Percentiles rank a stretch among this genome's conserved stretches.
Evolutionary conservation across 2,329 filamentous ascomycete genomes (phyloP).

Genomic region (Talaromyces verruculosus): DNA sequence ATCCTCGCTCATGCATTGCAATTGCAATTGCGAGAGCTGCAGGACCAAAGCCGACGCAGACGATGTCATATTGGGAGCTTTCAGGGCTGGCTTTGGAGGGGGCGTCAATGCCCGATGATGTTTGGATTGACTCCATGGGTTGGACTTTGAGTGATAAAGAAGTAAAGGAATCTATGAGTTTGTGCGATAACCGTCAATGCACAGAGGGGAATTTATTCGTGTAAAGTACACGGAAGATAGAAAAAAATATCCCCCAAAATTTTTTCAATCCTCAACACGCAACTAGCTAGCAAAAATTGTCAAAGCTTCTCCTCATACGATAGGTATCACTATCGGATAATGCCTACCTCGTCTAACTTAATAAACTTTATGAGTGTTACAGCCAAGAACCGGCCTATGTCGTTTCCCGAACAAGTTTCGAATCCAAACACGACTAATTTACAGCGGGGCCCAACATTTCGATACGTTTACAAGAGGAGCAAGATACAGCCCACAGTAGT

Average conservation of each 20-base stretch:
- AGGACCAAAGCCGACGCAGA: constrained; percentile 20
- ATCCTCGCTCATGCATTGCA: constrained; percentile 20
- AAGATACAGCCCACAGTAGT: background rate
- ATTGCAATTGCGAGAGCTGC: constrained; percentile 22
- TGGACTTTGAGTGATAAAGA: background rate
- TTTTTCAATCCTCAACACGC: background rate
- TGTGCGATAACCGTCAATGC: background rate
- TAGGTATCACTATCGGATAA: background rate
- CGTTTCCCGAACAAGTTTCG: too few relatives aligned
- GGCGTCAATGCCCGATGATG: background rate
- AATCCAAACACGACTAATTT: background rate
- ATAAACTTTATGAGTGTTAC: background rate
- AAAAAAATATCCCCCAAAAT: background rate
- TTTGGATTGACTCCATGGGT: constrained; percentile 13
- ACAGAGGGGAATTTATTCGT: too few relatives aligned
- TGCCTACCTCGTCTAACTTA: background rate
- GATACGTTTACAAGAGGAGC: background rate
- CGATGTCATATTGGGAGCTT: constrained; percentile 18
- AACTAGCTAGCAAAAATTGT: background rate
- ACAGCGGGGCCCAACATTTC: background rate
- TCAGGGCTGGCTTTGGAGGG: constrained; percentile 10
- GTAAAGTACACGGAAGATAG: too few relatives aligned
- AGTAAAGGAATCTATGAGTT: too few relatives aligned
- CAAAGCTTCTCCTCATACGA: background rate
- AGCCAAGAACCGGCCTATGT: background rate